A percentile compares a stretch with the other conserved stretches of the same genome.
Evolutionary conservation across 441 rosid genomes (phyloP).

Genomic region (Rhodomyrtus psidioides): DNA sequence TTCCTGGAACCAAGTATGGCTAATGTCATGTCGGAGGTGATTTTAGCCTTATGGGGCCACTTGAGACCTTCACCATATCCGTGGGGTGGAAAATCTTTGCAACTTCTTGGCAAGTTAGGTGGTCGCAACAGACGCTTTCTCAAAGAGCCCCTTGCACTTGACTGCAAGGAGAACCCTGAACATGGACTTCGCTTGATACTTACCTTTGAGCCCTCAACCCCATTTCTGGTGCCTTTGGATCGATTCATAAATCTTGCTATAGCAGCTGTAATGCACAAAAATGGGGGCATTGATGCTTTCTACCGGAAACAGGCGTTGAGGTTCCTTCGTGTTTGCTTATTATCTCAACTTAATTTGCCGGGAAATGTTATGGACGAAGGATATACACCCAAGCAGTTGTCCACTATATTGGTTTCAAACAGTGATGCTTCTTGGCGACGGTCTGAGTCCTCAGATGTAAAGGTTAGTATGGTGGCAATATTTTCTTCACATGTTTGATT

Average conservation of each 20-base stretch:
- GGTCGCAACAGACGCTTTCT: constrained; percentile 95
- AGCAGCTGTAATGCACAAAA: constrained; percentile 67
- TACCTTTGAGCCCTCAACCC: constrained; percentile 93
- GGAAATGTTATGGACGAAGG: constrained; percentile 75
- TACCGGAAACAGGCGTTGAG: constrained; percentile 86
- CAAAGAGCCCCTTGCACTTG: constrained; percentile 94
- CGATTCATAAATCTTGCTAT: constrained; percentile 96
- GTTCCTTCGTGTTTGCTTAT: constrained; percentile 83
- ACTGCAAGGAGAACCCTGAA: constrained; percentile 99
- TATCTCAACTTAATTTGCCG: constrained; percentile 96
- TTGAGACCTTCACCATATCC: constrained; percentile 89
- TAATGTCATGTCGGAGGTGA: constrained; percentile 93
- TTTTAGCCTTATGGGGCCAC: constrained; percentile 96
- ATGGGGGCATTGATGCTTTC: constrained; percentile 48
- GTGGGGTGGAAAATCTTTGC: constrained; percentile 93
- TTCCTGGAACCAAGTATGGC: constrained; percentile 99
- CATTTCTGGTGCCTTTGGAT: constrained; percentile 94
- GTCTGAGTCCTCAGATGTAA: constrained; percentile 59
- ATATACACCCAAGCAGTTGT: constrained; percentile 50
- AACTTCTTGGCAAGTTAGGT: constrained; percentile 96
- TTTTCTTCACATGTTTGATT: constrained; percentile 2
- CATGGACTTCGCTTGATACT: constrained; percentile 97
- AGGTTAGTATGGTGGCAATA: constrained; percentile 43
- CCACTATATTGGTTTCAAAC: constrained; percentile 57
- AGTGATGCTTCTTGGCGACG: constrained; percentile 66